Base-by-base conservation (phyloP, 1,284 basidiomycete genomes). In the Rhodotorula sp. region DNA sequence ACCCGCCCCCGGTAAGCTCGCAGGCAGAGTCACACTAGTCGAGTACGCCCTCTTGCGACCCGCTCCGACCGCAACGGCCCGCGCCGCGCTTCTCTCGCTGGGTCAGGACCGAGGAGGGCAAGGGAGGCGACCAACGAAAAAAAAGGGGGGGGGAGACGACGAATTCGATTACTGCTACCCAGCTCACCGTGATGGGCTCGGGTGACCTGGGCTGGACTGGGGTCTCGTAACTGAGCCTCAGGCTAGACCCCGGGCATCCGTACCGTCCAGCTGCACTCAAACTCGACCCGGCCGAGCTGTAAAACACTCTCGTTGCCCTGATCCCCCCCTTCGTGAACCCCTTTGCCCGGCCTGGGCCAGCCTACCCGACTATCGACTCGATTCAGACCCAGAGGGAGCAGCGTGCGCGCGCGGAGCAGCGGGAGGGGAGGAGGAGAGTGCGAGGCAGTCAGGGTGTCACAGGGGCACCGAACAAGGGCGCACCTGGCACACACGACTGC, bases 171-270 rank as follows among this genome's bases (percentile, higher is more conserved):
- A 54, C 43, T 59, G 50, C 57, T 62, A 67, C 66, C 57, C 66
- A 67, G 66, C 66, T 67, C 66, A 67, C 66, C 56, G 66, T 57
- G 60, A 67, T 62, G 60, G 55, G n/a, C 6, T 12, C 23, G 50
- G 50, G 21, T 52, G 50, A 16, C n/a, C 50, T 2, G 7, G 23
- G 21, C 50, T 52, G 12, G n/a, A n/a, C 10, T 21, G 21, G 50
- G 23, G 21, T 10, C 5, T 38, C 38, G 50, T 12, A 52, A 21
- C 50, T 52, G 23, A 12, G 23, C 6, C 21, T 3, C 48, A 49
- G 48, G 19, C 16, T 5, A 23, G 19, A 49, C 48, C 48, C 23
- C 48, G 16, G 48, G 19, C 19, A 19, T 5, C 23, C 48, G 19
- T 49, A 23, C 48, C 23, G 48, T 49, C 54, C 58, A 59, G 43